Evolutionary conservation across 345 rosid genomes (phyloP).

Genomic region (Gossypium ekmanianum): DNA sequence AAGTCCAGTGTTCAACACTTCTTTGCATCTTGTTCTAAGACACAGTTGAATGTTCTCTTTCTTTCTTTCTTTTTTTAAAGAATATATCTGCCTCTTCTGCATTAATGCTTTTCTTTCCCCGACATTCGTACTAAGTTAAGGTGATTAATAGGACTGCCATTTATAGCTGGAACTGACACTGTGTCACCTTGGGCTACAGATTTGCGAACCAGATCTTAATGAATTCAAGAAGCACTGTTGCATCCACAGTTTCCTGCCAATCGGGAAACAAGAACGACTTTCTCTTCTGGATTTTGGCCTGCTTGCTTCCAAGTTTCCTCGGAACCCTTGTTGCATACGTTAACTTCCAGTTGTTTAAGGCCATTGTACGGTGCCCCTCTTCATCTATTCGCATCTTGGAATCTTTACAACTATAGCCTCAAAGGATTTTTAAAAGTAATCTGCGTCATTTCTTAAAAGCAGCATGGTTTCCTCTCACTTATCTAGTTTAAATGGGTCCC

Average conservation of each 20-base stretch:
- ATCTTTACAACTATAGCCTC: conserved; percentile 14
- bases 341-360: conserved; percentile 36
- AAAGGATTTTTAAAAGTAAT: conserved; percentile 4
- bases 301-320: conserved; percentile 43
- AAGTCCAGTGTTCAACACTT: background rate
- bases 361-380: conserved; percentile 30
- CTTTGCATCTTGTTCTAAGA: background rate
- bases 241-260: conserved; percentile 55
- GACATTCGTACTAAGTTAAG: background rate
- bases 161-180: conserved; percentile 7
- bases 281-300: conserved; percentile 47
- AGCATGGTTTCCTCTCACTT: conserved; percentile 30
- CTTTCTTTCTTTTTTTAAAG: background rate
- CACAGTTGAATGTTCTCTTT: too few relatives aligned
- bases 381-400: conserved; percentile 17
- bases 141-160: background rate
- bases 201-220: conserved; percentile 28
- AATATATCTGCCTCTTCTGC: background rate
- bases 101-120: background rate
- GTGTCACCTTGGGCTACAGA: conserved; percentile 16
- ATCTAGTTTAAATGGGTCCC: conserved; percentile 31
- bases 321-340: conserved; percentile 27
- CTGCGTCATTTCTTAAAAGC: conserved; percentile 5
- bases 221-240: conserved; percentile 48
- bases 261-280: conserved; percentile 51